A percentile compares a stretch with the other conserved stretches of the same genome.
Conservation (phyloP, 495 filamentous ascomycete genomes). For the Podospora pseudopauciseta region DNA sequence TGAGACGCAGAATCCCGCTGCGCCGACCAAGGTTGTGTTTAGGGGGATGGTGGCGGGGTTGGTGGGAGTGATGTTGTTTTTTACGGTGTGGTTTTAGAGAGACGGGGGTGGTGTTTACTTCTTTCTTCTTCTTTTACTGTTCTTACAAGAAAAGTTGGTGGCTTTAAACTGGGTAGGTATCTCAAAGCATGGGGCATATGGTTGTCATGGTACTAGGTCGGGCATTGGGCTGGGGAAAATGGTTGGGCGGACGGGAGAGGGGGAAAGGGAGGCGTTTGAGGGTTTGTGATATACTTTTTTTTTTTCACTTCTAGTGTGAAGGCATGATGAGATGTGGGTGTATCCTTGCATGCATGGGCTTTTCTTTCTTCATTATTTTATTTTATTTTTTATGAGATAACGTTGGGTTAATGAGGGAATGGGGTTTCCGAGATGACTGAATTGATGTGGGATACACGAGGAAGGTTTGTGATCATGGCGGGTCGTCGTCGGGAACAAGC, state of each 20-base stretch:
- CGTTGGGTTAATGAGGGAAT: not conserved
- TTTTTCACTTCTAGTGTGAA: constrained; percentile 3
- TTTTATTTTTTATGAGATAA: not conserved
- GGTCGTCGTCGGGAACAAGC: not conserved
- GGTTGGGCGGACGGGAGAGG: not conserved
- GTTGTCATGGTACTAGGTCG: not conserved
- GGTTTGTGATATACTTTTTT: not conserved
- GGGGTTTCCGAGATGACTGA: not conserved
- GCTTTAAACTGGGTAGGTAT: not conserved
- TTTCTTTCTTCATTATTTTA: not conserved
- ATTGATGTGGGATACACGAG: not conserved
- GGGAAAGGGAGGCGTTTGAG: not conserved
- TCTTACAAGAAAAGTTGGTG: not conserved
- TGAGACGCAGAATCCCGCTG: constrained; percentile 32
- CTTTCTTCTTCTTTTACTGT: constrained; percentile 8
- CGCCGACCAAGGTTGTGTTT: constrained; percentile 46
- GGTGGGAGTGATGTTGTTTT: constrained; percentile 52
- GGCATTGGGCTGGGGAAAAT: not conserved
- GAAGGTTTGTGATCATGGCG: not conserved
- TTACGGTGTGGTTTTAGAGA: constrained; percentile 48
- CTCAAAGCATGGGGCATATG: not conserved
- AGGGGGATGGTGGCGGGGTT: constrained; percentile 52
- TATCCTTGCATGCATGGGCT: not conserved
- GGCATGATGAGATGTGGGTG: not conserved
- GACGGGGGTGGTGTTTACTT: not conserved